These are phyloP conservation scores for Termitomyces sp. DNA, from an alignment of 768 basidiomycete genomes.

Conservation along the genomic window DNA sequence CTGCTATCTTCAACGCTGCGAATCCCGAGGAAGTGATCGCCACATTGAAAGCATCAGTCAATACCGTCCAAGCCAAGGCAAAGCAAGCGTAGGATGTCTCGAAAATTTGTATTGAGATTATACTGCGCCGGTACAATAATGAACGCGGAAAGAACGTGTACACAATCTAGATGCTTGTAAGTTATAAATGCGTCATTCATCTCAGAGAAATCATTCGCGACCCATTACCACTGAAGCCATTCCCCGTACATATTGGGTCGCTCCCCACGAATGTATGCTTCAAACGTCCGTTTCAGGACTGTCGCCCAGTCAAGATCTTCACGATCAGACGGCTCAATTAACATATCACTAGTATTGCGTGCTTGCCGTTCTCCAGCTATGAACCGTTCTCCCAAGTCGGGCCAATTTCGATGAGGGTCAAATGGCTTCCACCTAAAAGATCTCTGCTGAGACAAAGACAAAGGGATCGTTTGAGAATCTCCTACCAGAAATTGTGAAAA, in stretches of 20 bases:
- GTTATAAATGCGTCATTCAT: background rate
- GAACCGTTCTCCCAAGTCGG: constrained; percentile 85
- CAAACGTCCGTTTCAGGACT: constrained; percentile 93
- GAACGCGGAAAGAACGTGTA: background rate
- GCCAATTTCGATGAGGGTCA: constrained; percentile 91
- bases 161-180: constrained; percentile 6
- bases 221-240: constrained; percentile 50
- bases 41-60: constrained; percentile 65
- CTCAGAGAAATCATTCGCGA: background rate
- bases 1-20: constrained; percentile 86
- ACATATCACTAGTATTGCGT: constrained; percentile 38
- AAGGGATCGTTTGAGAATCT: background rate
- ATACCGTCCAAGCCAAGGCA: constrained; percentile 57
- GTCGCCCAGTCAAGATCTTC: constrained; percentile 90
- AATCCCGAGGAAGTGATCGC: constrained; percentile 78
- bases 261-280: constrained; percentile 89
- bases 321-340: constrained; percentile 54
- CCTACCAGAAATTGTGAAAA: constrained; percentile 91
- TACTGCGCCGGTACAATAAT: background rate
- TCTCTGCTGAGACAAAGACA: background rate
- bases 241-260: constrained; percentile 96
- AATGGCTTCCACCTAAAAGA: constrained; percentile 89
- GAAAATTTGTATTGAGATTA: background rate
- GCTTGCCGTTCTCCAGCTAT: constrained; percentile 68
- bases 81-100: constrained; percentile 14